Conservation (phyloP, 2,329 filamentous ascomycete species). For the Cyphellophora attinorum region DNA sequence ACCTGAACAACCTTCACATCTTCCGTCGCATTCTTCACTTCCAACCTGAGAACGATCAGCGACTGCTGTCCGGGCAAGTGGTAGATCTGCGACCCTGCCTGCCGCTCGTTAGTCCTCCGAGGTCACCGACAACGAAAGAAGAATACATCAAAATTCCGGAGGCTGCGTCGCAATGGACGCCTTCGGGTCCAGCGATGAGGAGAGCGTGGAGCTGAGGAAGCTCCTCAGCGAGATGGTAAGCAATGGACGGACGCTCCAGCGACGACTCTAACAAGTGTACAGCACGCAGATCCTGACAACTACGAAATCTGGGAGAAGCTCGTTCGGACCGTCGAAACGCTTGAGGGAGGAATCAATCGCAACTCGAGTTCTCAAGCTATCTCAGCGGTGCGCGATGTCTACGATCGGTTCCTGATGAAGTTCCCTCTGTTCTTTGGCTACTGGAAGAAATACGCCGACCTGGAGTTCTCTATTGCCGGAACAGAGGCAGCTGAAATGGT, state of each 20-base stretch:
- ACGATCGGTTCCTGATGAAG: conserved; percentile 86
- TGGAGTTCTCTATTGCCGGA: conserved; percentile 93
- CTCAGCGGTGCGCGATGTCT: conserved; percentile 73
- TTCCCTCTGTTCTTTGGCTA: conserved; percentile 95
- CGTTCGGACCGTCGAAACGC: conserved; percentile 67
- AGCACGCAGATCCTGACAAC: conserved; percentile 69
- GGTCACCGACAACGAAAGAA: no score
- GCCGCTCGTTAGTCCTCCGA: no score
- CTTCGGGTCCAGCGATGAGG: conserved; percentile 67
- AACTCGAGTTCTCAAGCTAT: conserved; percentile 95
- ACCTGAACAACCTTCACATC: no score
- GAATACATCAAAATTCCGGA: no score
- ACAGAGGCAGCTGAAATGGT: conserved; percentile 98
- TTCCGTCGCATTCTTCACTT: no score
- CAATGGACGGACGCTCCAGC: conserved; percentile 13
- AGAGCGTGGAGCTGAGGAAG: conserved; percentile 72
- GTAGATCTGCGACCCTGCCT: no score
- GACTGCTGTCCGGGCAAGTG: no score
- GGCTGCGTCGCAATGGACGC: conserved; percentile 33
- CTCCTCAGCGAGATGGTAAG: conserved; percentile 69
- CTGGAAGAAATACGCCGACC: conserved; percentile 98
- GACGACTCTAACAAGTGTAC: conserved; percentile 4
- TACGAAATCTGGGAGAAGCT: conserved; percentile 95
- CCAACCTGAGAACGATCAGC: no score
- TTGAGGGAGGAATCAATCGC: conserved; percentile 88